Base-by-base conservation (phyloP, 2,329 filamentous ascomycete genomes). In the Aureobasidium zeae region DNA sequence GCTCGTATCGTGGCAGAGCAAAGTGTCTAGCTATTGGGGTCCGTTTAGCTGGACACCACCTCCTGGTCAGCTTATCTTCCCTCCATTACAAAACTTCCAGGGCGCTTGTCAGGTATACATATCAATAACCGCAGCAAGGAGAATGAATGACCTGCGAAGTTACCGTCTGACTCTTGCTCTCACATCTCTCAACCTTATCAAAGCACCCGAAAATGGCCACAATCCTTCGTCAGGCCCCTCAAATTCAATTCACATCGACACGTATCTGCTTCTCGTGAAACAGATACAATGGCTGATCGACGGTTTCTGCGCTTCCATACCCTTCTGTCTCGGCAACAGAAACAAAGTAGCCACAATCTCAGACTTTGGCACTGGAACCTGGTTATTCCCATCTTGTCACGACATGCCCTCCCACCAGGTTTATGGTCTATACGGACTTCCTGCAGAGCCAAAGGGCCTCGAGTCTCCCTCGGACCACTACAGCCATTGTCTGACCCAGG, bases 261-360 rank as follows among this genome's bases (percentile, higher is more conserved):
- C 13, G 8, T n/a, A 30, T 5, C n/a, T 15, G 5, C 20, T 41
- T 15, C n/a, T n/a, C n/a, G 10, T 24, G 9, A 41, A 13, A 9
- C 37, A 28, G 2, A 41, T 41, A 2, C 37, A 41, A 17, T 17
- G 26, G 37, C 6, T 41, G 2, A 20, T 41, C n/a, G 37, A 41
- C 4, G 37, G 37, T 17, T 22, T 41, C 28, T 41, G 37, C 11
- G 37, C 4, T 5, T 24, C 37, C 9, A 13, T 41, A 1, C 26
- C 26, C 10, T 41, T 41, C 10, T 41, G 26, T 17, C 26, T 41
- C 3, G 37, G 37, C 8, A 41, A 41, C 20, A 31, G 37, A 31
- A 41, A 7, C 26, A 41, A 13, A 31, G 26, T 31, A 17, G 37
- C 26, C 6, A 22, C 37, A 3, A 7, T 24, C 13, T n/a, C 17